Evolutionary conservation across 2,329 filamentous ascomycete genomes (phyloP).

Genomic region (Tolypocladium capitatum): DNA sequence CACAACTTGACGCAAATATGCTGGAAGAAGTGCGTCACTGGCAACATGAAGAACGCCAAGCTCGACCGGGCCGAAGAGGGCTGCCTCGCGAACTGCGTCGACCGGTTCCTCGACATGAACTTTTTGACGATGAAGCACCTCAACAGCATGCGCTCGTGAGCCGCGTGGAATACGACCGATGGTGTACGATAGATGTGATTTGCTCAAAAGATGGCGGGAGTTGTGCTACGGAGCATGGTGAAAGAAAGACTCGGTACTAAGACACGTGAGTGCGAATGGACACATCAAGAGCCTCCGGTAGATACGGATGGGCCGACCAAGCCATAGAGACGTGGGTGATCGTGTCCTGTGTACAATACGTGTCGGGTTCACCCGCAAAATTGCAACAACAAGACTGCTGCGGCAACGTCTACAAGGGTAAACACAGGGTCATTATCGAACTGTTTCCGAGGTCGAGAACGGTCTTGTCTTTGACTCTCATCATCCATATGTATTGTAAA

Average conservation of each 20-base stretch:
- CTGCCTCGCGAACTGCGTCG: conserved; percentile 86
- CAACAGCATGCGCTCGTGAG: conserved; percentile 39
- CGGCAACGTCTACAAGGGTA: background rate
- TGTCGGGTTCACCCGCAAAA: background rate
- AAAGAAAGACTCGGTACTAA: background rate
- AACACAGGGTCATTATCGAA: background rate
- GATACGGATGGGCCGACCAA: background rate
- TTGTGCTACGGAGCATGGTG: background rate
- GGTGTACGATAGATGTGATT: conserved; percentile 2
- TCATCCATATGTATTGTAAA: conserved; percentile 22
- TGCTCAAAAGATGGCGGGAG: background rate
- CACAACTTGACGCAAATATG: conserved; percentile 58
- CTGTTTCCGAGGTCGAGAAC: background rate
- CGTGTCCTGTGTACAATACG: background rate
- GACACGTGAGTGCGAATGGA: background rate
- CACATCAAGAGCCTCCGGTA: background rate
- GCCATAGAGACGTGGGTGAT: background rate
- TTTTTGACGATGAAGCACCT: conserved; percentile 74
- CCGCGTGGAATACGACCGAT: background rate
- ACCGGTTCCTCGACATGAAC: conserved; percentile 85
- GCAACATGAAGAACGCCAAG: conserved; percentile 54
- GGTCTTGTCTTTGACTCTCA: conserved; percentile 8
- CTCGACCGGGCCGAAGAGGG: conserved; percentile 67
- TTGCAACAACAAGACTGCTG: background rate
- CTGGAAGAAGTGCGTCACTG: conserved; percentile 87